Evolutionary conservation across 306 rosid genomes (phyloP).

Genomic region (Luffa aegyptiaca): DNA sequence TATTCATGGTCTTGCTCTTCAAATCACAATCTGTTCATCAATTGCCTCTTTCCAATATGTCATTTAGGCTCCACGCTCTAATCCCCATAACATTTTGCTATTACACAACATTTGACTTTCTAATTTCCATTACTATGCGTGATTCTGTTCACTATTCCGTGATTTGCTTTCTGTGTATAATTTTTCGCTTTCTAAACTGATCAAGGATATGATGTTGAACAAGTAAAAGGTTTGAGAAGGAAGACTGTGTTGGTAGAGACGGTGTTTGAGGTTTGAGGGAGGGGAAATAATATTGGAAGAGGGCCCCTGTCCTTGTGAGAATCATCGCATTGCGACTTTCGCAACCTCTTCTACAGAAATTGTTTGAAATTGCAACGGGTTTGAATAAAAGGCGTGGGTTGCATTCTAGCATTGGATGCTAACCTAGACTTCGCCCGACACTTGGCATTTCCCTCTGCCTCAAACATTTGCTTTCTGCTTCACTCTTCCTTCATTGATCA

Average conservation of each 20-base stretch:
- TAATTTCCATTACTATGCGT: not conserved
- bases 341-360: slow-evolving; percentile 73
- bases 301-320: slow-evolving; percentile 53
- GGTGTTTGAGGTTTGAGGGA: slow-evolving; percentile 1
- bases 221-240: not conserved
- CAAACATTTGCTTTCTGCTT: slow-evolving; percentile 16
- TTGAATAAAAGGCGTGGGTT: slow-evolving; percentile 80
- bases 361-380: slow-evolving; percentile 25
- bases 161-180: not conserved
- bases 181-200: not conserved
- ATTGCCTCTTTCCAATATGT: not conserved
- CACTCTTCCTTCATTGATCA: slow-evolving; percentile 47
- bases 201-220: not conserved
- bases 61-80: not conserved
- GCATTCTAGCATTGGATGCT: slow-evolving; percentile 73
- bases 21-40: not conserved
- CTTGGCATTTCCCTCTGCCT: not conserved
- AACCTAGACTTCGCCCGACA: slow-evolving; percentile 73
- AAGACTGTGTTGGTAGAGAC: not conserved
- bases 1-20: not conserved
- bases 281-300: no score
- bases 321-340: slow-evolving; percentile 54
- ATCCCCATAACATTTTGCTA: not conserved
- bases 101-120: not conserved
- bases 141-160: not conserved